These are phyloP conservation scores for Eustoma russellianum DNA, from an alignment of 257 asterid genomes.

Conservation along the genomic window DNA sequence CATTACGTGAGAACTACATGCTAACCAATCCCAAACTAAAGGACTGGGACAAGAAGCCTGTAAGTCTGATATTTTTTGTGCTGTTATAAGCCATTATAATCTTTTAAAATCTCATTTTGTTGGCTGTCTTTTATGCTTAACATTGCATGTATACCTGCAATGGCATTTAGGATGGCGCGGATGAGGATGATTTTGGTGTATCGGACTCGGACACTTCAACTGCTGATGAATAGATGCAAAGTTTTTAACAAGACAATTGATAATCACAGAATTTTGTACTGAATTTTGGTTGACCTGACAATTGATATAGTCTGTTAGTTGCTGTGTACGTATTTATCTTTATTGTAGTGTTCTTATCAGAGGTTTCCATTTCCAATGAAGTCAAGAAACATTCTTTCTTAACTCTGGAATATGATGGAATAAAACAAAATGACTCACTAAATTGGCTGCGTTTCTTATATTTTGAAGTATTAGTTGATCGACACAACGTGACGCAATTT, in stretches of 20 bases:
- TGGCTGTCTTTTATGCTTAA: background rate
- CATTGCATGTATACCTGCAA: background rate
- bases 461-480: too few relatives aligned
- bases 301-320: too few relatives aligned
- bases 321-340: too few relatives aligned
- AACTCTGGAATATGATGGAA: too few relatives aligned
- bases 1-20: slow-evolving; percentile 88
- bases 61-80: slow-evolving; percentile 12
- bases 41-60: slow-evolving; percentile 92
- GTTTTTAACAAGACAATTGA: background rate
- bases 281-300: too few relatives aligned
- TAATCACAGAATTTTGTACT: background rate
- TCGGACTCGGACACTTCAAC: slow-evolving; percentile 47
- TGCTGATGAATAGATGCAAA: slow-evolving; percentile 35
- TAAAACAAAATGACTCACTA: too few relatives aligned
- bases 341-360: too few relatives aligned
- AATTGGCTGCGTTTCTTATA: too few relatives aligned
- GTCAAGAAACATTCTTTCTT: too few relatives aligned
- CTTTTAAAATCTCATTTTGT: background rate
- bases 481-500: too few relatives aligned
- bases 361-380: too few relatives aligned
- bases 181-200: slow-evolving; percentile 30
- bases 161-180: slow-evolving; percentile 36
- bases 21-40: slow-evolving; percentile 71
- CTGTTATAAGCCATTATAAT: background rate